Evolutionary conservation across 805 yeast species (phyloP).

Genomic region (Saccharomycopsis oosterbeekiorum): DNA sequence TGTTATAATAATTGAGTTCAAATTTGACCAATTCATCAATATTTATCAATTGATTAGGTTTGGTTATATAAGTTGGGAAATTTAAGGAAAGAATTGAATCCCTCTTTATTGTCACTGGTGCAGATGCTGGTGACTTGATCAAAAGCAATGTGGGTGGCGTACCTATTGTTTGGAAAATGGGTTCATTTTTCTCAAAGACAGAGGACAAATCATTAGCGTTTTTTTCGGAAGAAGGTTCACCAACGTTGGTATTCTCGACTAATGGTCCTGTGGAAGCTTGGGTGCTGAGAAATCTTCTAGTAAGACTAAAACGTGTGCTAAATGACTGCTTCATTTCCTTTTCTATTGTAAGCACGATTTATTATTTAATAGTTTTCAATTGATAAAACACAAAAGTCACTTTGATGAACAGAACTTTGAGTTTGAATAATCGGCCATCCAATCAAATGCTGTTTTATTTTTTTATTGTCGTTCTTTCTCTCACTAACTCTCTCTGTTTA

Average conservation of each 20-base stretch:
- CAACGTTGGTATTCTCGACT: neutral
- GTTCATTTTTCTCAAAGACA: constrained; percentile 10
- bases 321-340: neutral
- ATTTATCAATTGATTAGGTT: neutral
- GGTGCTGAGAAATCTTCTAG: neutral
- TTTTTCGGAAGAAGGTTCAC: neutral
- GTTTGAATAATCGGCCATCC: neutral
- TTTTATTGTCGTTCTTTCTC: neutral
- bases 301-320: neutral
- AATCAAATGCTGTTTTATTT: neutral
- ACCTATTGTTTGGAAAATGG: constrained; percentile 36
- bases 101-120: constrained; percentile 40
- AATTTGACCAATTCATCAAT: constrained; percentile 26
- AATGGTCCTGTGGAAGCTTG: neutral
- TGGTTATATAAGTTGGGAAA: constrained; percentile 14
- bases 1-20: constrained; percentile 21
- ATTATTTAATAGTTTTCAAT: neutral
- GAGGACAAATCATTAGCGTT: neutral
- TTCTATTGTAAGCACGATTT: neutral
- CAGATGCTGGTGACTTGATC: constrained; percentile 47
- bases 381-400: neutral
- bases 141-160: constrained; percentile 39
- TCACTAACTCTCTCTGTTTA: neutral
- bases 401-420: too few species aligned
- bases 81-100: constrained; percentile 43